Evolutionary conservation across 306 rosid genomes (phyloP), one percentile per base, ranked within the genome.

Genomic region (Lathyrus oleraceus): DNA sequence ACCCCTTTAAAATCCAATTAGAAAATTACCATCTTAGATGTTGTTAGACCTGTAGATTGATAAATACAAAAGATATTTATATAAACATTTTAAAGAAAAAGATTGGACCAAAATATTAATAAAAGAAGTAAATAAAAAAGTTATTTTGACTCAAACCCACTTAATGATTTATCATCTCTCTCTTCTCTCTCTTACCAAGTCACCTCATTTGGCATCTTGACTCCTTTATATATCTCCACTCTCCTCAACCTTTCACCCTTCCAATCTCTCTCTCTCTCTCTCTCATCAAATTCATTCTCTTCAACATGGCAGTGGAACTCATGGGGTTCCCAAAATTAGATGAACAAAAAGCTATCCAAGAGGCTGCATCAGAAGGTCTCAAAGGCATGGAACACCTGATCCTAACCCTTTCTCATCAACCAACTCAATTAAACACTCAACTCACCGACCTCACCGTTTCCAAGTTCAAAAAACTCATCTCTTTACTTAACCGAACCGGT

Each of bases 331-430:
- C 80, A 1, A 86, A 85, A 78, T 63, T 89, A 61, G 95, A 92
- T 11, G 88, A 89, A 13, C 96, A 86, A 68, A 85, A 52, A 51
- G 96, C 88, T 2, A 86, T 92, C 12, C 96, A 92, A 32, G 98
- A 92, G 68, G 98, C 98, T 0, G 93, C 98, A 7, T 83, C 95
- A 11, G 96, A 90, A 62, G 98, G 96, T 3, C 63, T 90, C 63
- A 78, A 86, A 79, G 85, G 93, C 65, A 90, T 92, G 96, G 98
- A 86, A 68, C 87, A 88, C 66, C 81, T 92, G 60, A 81, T 90
- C 69, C 86, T 83, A 4, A 38, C 70, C 69, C 82, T 92, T 30
- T 87, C 95, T 4, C 82, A 84, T 53, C 81, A 83, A 43, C 86
- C 92, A 4, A 53, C 60, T 20, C 87, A 65, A 25, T 4, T 75